Base-by-base conservation (phyloP, 2,329 filamentous ascomycete genomes). In the Neonectria coccinea region DNA sequence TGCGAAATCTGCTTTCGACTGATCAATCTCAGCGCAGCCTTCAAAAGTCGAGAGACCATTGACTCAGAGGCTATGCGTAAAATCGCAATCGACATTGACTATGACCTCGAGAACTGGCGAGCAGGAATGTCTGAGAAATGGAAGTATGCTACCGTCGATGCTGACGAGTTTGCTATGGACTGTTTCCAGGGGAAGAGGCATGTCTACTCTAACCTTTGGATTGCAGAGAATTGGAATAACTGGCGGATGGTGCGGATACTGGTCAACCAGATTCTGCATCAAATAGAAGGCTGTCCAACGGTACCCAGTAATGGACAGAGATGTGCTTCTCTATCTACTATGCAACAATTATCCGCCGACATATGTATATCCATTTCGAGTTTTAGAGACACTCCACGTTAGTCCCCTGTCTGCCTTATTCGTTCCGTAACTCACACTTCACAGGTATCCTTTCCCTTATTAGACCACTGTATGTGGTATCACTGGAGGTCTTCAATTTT, bases 211-310 rank as follows among this genome's bases (percentile, higher is more conserved):
- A 42, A n/a, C 10, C 41, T 44, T 14, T 31, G 27, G 42, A 31
- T 44, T 42, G 53, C 53, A 16, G 36, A 56, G 39, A n/a, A 6
- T 14, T 45, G 39, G 53, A 56, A 56, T 22, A 56, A 42, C n/a
- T 56, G 53, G 53, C 53, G 53, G 6, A 14, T 27, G 3, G 8
- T 56, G 8, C 39, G 53, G 5, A 22, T 56, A 31, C 16, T 44
- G 14, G 25, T 33, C 2, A 56, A 45, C 39, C 22, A 31, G 5
- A 45, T 56, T 25, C 20, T 56, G 3, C 4, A 11, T 20, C 36
- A 56, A 51, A 12, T 18, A 8, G 48, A 22, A n/a, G 10, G 10
- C n/a, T 33, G n/a, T 9, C 18, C 29, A 5, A 7, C 14, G 3
- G 27, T 20, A 29, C 5, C 29, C 4, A 5, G 11, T 11, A 11